phyloP scores from a whole-genome alignment of 78 protist genomes.

The Speleostelium caveatum region DNA sequence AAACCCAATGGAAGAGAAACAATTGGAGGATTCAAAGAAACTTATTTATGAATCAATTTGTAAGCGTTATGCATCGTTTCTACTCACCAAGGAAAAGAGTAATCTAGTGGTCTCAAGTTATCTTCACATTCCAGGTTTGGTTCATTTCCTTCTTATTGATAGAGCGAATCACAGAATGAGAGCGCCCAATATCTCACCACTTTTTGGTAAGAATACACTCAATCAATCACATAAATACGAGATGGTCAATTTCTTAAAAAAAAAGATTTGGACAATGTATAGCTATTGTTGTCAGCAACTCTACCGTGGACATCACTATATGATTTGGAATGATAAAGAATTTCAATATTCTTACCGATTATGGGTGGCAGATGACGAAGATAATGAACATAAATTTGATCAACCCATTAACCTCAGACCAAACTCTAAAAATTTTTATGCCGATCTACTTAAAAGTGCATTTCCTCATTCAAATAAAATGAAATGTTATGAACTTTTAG shows the following conservation, averaged over 20 bases:
- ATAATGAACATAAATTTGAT: conserved; percentile 38
- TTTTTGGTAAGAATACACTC: conserved; percentile 10
- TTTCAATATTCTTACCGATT: conserved; percentile 42
- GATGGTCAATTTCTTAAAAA: conserved; percentile 35
- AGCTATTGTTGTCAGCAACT: conserved; percentile 59
- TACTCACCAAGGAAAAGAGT: conserved; percentile 29
- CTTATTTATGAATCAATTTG: conserved; percentile 18
- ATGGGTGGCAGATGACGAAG: conserved; percentile 66
- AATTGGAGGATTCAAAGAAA: conserved; percentile 41
- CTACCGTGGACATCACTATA: conserved; percentile 19
- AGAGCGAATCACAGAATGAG: conserved; percentile 50
- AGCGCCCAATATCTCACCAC: conserved; percentile 48
- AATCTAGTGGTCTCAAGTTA: conserved; percentile 25
- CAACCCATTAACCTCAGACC: background rate
- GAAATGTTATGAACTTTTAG: conserved; percentile 52
- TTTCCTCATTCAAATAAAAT: conserved; percentile 50
- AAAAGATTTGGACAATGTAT: conserved; percentile 70
- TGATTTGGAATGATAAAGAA: conserved; percentile 59
- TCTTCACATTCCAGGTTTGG: conserved; percentile 70
- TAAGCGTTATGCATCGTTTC: conserved; percentile 17
- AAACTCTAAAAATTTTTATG: conserved; percentile 16
- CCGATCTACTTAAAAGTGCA: conserved; percentile 12
- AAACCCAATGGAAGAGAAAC: background rate
- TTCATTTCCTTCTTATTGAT: conserved; percentile 60
- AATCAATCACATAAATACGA: background rate